Conservation (phyloP, 148 eudicot genomes). For the Nyssa sinensis region DNA sequence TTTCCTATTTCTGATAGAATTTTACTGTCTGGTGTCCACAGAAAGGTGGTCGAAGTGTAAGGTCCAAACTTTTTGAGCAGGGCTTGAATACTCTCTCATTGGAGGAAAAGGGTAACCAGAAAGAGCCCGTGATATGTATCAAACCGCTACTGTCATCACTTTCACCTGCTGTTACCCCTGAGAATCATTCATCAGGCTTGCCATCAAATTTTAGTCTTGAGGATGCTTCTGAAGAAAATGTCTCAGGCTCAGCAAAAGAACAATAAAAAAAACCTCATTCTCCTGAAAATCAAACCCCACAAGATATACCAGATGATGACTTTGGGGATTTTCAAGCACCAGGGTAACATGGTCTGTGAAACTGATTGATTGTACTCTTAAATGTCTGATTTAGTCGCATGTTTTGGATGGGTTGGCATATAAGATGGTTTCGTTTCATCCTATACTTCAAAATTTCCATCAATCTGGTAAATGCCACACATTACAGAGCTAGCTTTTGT, state of each 20-base stretch:
- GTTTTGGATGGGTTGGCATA: conserved; percentile 20
- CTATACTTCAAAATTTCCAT: not conserved
- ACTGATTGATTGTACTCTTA: conserved; percentile 6
- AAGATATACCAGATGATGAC: conserved; percentile 76
- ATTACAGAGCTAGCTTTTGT: not conserved
- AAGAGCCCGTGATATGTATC: conserved; percentile 54
- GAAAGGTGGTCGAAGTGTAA: conserved; percentile 50
- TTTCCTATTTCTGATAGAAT: conserved; percentile 10
- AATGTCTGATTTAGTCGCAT: not conserved
- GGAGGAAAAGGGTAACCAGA: conserved; percentile 44
- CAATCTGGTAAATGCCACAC: no score
- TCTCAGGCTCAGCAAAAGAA: conserved; percentile 19
- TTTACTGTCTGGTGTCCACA: conserved; percentile 24
- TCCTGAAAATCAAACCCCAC: conserved; percentile 34
- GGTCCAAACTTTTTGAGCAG: conserved; percentile 69
- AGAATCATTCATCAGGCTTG: conserved; percentile 33
- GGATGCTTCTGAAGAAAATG: conserved; percentile 17
- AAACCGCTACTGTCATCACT: conserved; percentile 70
- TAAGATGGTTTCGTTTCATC: conserved; percentile 23
- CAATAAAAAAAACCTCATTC: conserved; percentile 28
- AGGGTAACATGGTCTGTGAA: conserved; percentile 25
- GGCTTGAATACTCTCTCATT: conserved; percentile 52
- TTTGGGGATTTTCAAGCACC: conserved; percentile 98
- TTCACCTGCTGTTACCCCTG: conserved; percentile 44
- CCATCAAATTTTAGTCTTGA: conserved; percentile 36